Evolutionary conservation across 2,329 filamentous ascomycete species (phyloP), one percentile per base, ranked within the genome.

Genomic region (Fusarium equiseti): DNA sequence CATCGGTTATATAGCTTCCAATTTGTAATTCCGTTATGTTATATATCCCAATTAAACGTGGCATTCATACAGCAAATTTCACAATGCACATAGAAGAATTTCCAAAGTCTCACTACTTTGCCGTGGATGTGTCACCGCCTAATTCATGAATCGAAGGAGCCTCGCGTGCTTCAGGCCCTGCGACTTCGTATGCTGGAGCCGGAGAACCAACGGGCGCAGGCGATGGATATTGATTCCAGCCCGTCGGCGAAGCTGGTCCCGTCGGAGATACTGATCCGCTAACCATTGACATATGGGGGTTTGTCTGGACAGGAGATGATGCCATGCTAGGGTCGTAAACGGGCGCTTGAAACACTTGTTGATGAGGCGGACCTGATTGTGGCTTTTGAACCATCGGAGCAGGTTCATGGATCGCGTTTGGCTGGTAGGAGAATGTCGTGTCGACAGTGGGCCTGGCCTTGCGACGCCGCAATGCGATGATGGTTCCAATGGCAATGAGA

Each of bases 111-210:
- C 3, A 31, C 29, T 38, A 38, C 18, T 38, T 38, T 38, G 5
- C 4, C 18, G 4, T 12, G 1, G 35, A 38, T 4, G 10, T 6
- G 10, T n/a, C 35, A 1, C 3, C 18, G 3, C 27, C 49, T 27
- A 59, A 15, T 4, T 59, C 56, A 12, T 59, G 54, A 1, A 59
- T 38, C 1, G 38, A 20, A 3, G 54, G 35, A 3, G 40, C 38
- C 1, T 59, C 56, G 5, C 50, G 50, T 1, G 50, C 56, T 12
- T 59, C 50, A 18, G 50, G 38, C 1, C 56, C 50, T n/a, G 56
- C 35, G 22, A 59, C 44, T 16, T 59, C 56, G 15, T 59, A 59
- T 0, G 56, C 56, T 2, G 56, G 56, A 4, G 56, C 56, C 8
- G 50, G 56, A 8, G 50, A 44, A 2, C 16, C 27, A 9, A 56